A percentile compares a stretch with the other conserved stretches of the same genome.
Conservation (phyloP, 1,139 yeast species). For the Debaryomyces nepalensis region DNA sequence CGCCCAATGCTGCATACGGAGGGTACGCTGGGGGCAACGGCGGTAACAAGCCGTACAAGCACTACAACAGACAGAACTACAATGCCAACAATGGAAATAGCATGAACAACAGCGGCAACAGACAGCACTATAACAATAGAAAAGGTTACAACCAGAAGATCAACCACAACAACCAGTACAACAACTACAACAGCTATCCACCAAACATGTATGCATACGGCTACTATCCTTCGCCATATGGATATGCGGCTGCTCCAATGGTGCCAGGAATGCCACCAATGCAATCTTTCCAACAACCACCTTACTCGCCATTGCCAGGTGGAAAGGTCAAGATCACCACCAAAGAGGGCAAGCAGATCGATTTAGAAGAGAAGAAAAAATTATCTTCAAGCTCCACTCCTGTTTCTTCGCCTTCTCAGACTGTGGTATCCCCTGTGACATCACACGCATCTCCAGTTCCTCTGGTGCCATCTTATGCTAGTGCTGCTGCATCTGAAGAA, state of each 20-base stretch:
- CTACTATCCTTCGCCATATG: conserved; percentile 24
- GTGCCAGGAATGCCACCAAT: conserved; percentile 21
- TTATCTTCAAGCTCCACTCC: conserved; percentile 24
- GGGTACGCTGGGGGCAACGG: background rate
- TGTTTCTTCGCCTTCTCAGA: conserved; percentile 20
- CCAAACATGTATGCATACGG: conserved; percentile 26
- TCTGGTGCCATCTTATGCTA: conserved; percentile 22
- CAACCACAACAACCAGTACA: conserved; percentile 23
- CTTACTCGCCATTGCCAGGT: conserved; percentile 20
- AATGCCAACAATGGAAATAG: conserved; percentile 14
- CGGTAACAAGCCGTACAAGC: conserved; percentile 12
- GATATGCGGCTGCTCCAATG: conserved; percentile 19
- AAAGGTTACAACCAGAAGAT: conserved; percentile 25
- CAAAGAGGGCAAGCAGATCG: conserved; percentile 52
- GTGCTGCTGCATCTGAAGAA: conserved; percentile 10
- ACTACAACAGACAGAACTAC: conserved; percentile 15
- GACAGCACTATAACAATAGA: conserved; percentile 19
- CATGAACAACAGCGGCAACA: conserved; percentile 18
- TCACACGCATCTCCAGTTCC: conserved; percentile 20
- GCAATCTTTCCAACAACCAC: conserved; percentile 18
- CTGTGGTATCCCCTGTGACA: conserved; percentile 22
- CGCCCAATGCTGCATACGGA: background rate
- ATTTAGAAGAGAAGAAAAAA: conserved; percentile 50
- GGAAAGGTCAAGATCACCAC: conserved; percentile 46
- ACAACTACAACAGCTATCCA: conserved; percentile 21